Conservation (phyloP, 2,329 filamentous ascomycete genomes). For the Fusarium siculi region DNA sequence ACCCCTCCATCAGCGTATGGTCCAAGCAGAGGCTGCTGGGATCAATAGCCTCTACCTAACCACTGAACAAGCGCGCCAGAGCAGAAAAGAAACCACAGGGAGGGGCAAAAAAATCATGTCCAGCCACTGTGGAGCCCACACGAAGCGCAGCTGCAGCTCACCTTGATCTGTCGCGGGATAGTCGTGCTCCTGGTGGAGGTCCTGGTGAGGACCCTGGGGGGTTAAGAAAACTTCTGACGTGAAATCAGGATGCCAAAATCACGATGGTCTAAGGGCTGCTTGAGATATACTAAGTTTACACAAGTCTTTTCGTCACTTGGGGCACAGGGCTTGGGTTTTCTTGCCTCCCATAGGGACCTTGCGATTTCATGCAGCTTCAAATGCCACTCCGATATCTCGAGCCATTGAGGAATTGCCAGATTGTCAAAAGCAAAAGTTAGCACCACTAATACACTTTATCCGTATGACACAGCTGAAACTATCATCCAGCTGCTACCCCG, state of each 20-base stretch:
- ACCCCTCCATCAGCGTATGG: constrained; percentile 35
- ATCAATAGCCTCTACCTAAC: constrained; percentile 12
- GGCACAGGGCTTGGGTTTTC: background rate
- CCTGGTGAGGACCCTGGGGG: background rate
- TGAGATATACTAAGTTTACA: background rate
- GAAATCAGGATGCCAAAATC: background rate
- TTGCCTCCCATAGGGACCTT: background rate
- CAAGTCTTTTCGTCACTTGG: background rate
- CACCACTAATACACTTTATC: background rate
- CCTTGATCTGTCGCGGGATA: constrained; percentile 20
- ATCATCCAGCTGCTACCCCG: background rate
- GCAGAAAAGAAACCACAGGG: background rate
- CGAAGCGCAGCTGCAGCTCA: constrained; percentile 39
- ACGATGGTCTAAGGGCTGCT: background rate
- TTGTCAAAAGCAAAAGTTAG: constrained; percentile 14
- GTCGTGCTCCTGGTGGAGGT: constrained; percentile 16
- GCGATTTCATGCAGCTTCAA: constrained; percentile 16
- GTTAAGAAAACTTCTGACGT: background rate
- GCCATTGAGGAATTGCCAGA: constrained; percentile 23
- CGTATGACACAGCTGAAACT: background rate
- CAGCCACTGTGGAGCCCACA: constrained; percentile 35
- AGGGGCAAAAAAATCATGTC: constrained; percentile 34
- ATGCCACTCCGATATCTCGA: constrained; percentile 7
- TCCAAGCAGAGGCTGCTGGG: constrained; percentile 31
- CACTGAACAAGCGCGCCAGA: constrained; percentile 22